Conservation (phyloP, 306 rosid species). For the Malus asiatica region DNA sequence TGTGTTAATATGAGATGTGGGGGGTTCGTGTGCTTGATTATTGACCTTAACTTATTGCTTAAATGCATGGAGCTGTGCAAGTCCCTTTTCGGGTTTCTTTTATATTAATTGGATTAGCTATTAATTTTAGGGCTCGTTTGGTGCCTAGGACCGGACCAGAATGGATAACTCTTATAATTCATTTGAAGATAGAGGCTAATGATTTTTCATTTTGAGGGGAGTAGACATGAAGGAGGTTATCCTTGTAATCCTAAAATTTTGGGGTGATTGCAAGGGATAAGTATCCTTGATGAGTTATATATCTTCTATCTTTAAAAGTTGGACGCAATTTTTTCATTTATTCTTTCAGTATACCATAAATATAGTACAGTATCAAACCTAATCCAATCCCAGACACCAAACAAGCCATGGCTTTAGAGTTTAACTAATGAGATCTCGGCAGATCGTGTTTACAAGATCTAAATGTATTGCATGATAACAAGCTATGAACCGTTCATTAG, state of each 20-base stretch:
- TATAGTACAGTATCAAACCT: background rate
- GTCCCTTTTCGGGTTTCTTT: background rate
- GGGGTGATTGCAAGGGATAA: background rate
- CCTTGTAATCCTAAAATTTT: background rate
- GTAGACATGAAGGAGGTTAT: background rate
- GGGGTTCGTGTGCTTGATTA: background rate
- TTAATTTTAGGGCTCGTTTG: background rate
- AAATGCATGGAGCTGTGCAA: background rate
- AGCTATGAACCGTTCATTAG: background rate
- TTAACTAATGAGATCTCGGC: background rate
- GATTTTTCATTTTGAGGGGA: background rate
- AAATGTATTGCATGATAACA: background rate
- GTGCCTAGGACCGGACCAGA: background rate
- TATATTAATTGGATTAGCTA: background rate
- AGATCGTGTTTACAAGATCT: background rate
- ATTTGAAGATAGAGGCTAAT: background rate
- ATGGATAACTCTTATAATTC: background rate
- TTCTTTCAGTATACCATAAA: background rate
- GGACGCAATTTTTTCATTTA: background rate
- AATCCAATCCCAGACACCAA: background rate
- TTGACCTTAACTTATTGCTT: background rate
- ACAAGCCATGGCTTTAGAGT: background rate
- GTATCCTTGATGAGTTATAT: background rate
- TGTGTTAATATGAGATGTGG: background rate
- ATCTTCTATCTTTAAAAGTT: background rate